Evolutionary conservation across 768 basidiomycete species (phyloP).

Genomic region (Harrya chromipes): DNA sequence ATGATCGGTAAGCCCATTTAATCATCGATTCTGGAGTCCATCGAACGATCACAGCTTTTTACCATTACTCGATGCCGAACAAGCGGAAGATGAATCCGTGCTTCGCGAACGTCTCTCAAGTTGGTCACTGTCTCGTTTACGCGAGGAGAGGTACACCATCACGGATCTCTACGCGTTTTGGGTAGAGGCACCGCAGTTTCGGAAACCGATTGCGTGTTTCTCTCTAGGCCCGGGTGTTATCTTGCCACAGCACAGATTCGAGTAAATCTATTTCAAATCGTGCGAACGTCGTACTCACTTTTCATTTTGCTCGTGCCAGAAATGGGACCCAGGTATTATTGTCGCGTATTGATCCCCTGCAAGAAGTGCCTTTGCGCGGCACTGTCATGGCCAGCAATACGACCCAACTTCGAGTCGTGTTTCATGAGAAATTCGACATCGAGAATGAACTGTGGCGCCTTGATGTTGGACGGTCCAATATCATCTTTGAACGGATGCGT

Average conservation of each 20-base stretch:
- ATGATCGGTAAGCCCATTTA: conserved; percentile 43
- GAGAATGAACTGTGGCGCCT: conserved; percentile 56
- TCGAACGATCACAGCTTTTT: conserved; percentile 39
- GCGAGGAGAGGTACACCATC: conserved; percentile 71
- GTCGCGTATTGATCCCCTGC: conserved; percentile 59
- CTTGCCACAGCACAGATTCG: conserved; percentile 66
- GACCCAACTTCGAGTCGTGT: conserved; percentile 56
- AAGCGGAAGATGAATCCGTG: conserved; percentile 57
- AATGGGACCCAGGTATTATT: conserved; percentile 69
- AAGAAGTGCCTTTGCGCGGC: conserved; percentile 52
- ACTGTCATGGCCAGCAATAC: conserved; percentile 48
- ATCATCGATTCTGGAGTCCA: background rate
- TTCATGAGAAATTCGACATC: conserved; percentile 47
- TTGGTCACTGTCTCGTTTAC: conserved; percentile 61
- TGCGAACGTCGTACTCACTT: conserved; percentile 1
- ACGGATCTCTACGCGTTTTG: conserved; percentile 66
- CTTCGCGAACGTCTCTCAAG: conserved; percentile 61
- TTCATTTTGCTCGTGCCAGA: conserved; percentile 35
- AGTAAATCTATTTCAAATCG: conserved; percentile 42
- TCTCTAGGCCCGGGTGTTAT: conserved; percentile 56
- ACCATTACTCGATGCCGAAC: conserved; percentile 53
- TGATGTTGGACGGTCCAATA: conserved; percentile 67
- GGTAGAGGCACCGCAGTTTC: conserved; percentile 61
- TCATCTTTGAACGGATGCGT: conserved; percentile 67
- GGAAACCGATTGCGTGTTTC: conserved; percentile 66